Evolutionary conservation across 495 filamentous ascomycete genomes (phyloP).

Genomic region (Neurospora sp.): DNA sequence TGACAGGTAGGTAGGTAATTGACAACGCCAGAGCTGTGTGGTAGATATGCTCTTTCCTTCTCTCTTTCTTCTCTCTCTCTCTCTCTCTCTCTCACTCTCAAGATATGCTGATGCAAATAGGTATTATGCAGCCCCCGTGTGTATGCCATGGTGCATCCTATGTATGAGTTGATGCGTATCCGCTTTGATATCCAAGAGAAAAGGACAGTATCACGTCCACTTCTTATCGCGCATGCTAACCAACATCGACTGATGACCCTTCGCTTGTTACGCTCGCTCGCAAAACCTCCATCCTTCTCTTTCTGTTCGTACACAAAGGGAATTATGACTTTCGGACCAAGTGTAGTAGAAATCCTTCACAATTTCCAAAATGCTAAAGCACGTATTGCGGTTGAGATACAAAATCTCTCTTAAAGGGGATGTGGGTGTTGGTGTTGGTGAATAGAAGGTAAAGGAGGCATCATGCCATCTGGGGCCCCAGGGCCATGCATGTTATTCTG

Average conservation of each 20-base stretch:
- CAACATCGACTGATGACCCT: background rate
- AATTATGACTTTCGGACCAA: background rate
- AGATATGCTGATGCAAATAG: background rate
- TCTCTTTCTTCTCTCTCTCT: background rate
- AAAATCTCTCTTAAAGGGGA: background rate
- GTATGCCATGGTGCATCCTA: background rate
- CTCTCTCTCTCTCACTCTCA: background rate
- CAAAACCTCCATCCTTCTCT: background rate
- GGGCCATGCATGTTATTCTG: background rate
- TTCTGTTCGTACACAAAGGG: background rate
- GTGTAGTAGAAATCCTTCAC: background rate
- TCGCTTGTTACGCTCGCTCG: background rate
- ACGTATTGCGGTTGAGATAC: background rate
- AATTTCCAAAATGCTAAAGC: background rate
- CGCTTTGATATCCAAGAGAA: background rate
- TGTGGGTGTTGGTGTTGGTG: constrained; percentile 7
- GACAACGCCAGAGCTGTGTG: background rate
- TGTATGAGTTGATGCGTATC: background rate
- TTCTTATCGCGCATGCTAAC: background rate
- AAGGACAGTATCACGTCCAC: background rate
- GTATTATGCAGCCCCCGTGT: background rate
- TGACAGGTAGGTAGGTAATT: background rate
- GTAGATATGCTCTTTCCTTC: background rate
- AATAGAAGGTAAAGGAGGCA: constrained; percentile 10
- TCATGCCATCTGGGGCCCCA: constrained; percentile 3